A percentile compares a stretch with the other conserved stretches of the same genome.
These are phyloP conservation scores for Ceratonia siliqua DNA, from an alignment of 306 rosid species.

Conservation along the genomic window DNA sequence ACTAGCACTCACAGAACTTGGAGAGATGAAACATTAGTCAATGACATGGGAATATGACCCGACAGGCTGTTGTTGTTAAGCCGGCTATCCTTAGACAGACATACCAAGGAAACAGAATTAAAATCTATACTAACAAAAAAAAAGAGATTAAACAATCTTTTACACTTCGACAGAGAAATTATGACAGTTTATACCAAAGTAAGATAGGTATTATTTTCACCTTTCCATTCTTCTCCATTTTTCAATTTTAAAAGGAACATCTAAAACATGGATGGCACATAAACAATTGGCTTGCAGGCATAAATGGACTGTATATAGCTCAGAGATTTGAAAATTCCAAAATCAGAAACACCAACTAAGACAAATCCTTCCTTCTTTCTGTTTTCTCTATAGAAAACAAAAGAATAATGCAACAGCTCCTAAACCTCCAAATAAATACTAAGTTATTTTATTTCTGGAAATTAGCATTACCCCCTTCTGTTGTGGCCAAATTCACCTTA, in stretches of 20 bases:
- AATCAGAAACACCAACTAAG: not conserved
- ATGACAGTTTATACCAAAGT: not conserved
- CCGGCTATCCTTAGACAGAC: slow-evolving; percentile 83
- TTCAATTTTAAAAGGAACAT: not conserved
- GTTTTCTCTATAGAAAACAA: not conserved
- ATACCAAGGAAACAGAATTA: slow-evolving; percentile 41
- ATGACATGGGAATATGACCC: slow-evolving; percentile 91
- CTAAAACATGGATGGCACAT: not conserved
- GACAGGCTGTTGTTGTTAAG: slow-evolving; percentile 93
- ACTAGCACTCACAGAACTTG: slow-evolving; percentile 91
- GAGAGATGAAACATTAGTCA: slow-evolving; percentile 89
- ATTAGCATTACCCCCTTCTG: not conserved
- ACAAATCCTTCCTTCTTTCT: not conserved
- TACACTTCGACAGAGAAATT: not conserved
- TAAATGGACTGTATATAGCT: not conserved
- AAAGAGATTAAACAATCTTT: not conserved
- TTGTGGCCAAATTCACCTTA: not conserved
- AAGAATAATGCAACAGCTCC: not conserved
- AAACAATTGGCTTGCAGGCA: not conserved
- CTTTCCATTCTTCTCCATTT: not conserved
- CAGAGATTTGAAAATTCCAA: not conserved
- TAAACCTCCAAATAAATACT: not conserved
- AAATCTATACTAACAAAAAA: slow-evolving; percentile 32
- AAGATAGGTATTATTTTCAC: not conserved
- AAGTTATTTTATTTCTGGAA: not conserved